A percentile compares a stretch with the other conserved stretches of the same genome.
Conservation (phyloP, 2,329 filamentous ascomycete genomes). For the Fusarium hostae region DNA sequence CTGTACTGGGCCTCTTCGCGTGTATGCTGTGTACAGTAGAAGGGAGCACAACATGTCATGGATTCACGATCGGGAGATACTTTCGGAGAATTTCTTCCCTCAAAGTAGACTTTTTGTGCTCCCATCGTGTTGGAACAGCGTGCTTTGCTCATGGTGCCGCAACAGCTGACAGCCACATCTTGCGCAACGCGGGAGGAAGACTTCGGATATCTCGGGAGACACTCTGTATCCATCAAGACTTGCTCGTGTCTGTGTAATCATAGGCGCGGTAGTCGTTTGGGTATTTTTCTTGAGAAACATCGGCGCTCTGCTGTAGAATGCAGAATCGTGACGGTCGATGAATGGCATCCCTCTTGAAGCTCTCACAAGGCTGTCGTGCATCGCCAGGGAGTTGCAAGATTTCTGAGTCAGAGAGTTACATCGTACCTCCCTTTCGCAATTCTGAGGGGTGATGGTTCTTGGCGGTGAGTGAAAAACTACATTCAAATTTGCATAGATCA, state of each 20-base stretch:
- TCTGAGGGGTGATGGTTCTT: too few relatives aligned
- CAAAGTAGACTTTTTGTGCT: neutral
- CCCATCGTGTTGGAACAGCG: neutral
- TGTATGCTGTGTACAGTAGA: neutral
- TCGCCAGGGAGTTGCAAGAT: neutral
- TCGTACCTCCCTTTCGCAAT: neutral
- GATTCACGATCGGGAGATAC: neutral
- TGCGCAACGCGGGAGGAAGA: neutral
- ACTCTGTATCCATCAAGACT: neutral
- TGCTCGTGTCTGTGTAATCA: neutral
- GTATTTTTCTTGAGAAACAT: neutral
- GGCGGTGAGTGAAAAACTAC: too few relatives aligned
- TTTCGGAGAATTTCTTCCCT: neutral
- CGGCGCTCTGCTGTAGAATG: neutral
- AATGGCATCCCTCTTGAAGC: neutral
- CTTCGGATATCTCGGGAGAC: neutral
- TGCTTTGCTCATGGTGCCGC: neutral
- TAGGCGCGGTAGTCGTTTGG: fast-evolving
- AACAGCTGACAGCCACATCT: neutral
- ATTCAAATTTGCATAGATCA: too few relatives aligned
- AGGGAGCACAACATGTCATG: neutral
- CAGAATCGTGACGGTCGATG: neutral
- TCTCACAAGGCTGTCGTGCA: neutral
- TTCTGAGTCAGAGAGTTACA: neutral
- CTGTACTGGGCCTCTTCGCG: neutral